Base-by-base conservation (phyloP, 441 rosid species). In the Macaranga tanarius region DNA sequence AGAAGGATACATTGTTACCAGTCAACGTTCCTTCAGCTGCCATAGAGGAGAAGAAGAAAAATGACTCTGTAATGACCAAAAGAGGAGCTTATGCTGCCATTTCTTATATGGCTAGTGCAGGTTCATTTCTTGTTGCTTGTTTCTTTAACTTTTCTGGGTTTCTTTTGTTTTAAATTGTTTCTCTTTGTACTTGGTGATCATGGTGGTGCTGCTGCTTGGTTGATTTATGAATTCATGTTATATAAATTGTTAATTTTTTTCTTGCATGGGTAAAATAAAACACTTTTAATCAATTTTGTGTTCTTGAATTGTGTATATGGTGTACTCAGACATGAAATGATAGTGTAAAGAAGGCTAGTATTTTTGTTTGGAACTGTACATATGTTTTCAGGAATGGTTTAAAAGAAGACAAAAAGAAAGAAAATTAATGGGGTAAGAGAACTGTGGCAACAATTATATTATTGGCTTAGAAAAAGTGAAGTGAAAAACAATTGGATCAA, bases 51-150 rank as follows among this genome's bases (percentile, higher is more conserved):
- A 69, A 61, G 34, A 70, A 22, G 34, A 54, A 65, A 22, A 75
- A 65, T 48, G 72, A 52, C 38, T 56, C 79, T 11, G 78, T 71
- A 73, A 79, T 81, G 80, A 72, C 82, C 63, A 73, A 19, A 44
- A 73, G 68, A 69, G 95, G 90, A 62, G 84, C 79, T 10, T 82
- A 79, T 62, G 95, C 95, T 69, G 92, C 92, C 67, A 31, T 82
- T 63, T 86, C 90, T 59, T 88, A 90, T 75, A 88, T 90, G 95
- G 40, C 81, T 42, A 75, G 84, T 78, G 92, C 92, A 73, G 92
- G 95, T 89, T 26, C 42, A 23, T 57, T 72, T 19, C 31, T 62
- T 47, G 42, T 17, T 67, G 26, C 10, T 1, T 31, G 34, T 10
- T 1, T 7, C n/a, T 44, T 47, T 1, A n/a, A 9, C 34, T 59